Percentiles rank a stretch among this genome's conserved stretches.
Conservation (phyloP, 495 filamentous ascomycete genomes). For the Trichoderma virens region DNA sequence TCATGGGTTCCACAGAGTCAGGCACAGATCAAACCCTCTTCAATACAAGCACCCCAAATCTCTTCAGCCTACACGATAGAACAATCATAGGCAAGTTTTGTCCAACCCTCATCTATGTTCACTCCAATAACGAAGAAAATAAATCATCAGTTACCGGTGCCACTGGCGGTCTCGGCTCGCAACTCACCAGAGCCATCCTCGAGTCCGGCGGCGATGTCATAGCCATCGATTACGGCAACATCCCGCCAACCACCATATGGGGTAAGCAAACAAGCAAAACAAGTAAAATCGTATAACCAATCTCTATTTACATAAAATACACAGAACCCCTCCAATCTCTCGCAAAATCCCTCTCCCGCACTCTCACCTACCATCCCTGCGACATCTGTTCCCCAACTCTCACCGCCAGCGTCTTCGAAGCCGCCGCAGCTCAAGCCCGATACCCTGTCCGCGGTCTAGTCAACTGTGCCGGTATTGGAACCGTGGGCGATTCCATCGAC, state of each 20-base stretch:
- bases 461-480: background rate
- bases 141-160: background rate
- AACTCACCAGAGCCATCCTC: background rate
- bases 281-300: background rate
- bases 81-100: background rate
- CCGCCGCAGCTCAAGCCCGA: background rate
- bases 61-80: background rate
- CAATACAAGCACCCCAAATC: background rate
- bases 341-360: slow-evolving; percentile 40
- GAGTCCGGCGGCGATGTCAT: slow-evolving; percentile 7
- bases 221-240: background rate
- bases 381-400: background rate
- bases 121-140: background rate
- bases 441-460: background rate
- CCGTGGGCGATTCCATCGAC: background rate
- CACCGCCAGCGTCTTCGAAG: background rate
- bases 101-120: background rate
- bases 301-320: background rate
- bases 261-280: background rate
- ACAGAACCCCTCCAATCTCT: slow-evolving; percentile 54
- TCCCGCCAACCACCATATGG: background rate
- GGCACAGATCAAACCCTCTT: background rate
- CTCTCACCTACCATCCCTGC: slow-evolving; percentile 18
- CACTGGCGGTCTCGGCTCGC: background rate
- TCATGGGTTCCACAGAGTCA: background rate